Evolutionary conservation across 352 stramenopile genomes (phyloP).

Genomic region (Peronospora tabacina): DNA sequence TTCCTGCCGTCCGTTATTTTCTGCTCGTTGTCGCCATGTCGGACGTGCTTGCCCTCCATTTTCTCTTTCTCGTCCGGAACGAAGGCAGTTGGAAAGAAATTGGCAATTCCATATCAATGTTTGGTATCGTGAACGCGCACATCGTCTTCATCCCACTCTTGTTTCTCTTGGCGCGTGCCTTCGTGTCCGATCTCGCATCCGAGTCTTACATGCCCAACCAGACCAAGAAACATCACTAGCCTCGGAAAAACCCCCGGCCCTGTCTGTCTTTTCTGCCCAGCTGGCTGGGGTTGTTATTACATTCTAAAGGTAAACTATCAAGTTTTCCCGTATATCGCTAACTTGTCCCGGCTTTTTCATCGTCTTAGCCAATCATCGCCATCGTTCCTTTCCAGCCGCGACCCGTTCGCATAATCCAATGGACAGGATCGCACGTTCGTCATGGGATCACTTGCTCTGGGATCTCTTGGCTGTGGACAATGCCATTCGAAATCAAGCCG

Average conservation of each 20-base stretch:
- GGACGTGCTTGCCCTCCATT: constrained; percentile 72
- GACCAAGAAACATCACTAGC: neutral
- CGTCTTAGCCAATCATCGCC: too few relatives aligned
- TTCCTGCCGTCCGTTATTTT: constrained; percentile 49
- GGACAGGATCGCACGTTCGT: constrained; percentile 4
- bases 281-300: too few relatives aligned
- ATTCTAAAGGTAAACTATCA: neutral
- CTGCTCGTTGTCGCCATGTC: constrained; percentile 74
- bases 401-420: neutral
- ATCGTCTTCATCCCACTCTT: constrained; percentile 78
- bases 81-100: constrained; percentile 86
- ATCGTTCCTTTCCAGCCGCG: neutral
- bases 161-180: constrained; percentile 42
- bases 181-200: constrained; percentile 22
- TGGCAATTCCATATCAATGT: constrained; percentile 83
- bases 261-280: too few relatives aligned
- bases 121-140: constrained; percentile 76
- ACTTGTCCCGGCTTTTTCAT: too few relatives aligned
- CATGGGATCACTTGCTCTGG: constrained; percentile 62
- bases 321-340: too few relatives aligned
- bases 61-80: constrained; percentile 77
- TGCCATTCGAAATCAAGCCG: constrained; percentile 52
- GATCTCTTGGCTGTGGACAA: constrained; percentile 71
- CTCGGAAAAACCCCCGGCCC: too few relatives aligned
- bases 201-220: neutral